A percentile compares a stretch with the other conserved stretches of the same genome.
Conservation (phyloP, 176 grass and related monocot genomes). For the Oryza rufipogon region DNA sequence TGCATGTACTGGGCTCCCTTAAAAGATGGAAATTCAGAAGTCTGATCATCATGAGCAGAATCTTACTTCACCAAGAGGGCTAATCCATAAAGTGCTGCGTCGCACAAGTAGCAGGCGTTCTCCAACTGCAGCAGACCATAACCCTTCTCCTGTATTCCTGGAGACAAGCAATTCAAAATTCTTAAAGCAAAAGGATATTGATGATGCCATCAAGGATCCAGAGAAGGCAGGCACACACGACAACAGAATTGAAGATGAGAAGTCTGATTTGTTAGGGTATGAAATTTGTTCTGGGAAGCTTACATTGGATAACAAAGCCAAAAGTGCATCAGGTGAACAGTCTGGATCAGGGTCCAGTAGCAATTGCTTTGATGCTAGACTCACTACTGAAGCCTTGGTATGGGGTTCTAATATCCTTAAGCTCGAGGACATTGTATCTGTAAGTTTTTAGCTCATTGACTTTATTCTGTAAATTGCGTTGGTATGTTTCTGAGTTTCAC, state of each 20-base stretch:
- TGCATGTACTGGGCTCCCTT: constrained; percentile 42
- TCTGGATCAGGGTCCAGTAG: constrained; percentile 52
- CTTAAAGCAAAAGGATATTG: constrained; percentile 56
- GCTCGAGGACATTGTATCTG: constrained; percentile 90
- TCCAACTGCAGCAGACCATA: constrained; percentile 61
- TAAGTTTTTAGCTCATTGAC: constrained; percentile 63
- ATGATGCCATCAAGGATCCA: constrained; percentile 45
- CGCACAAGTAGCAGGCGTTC: constrained; percentile 72
- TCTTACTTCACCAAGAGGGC: constrained; percentile 70
- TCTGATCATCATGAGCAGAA: constrained; percentile 74
- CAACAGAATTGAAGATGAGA: constrained; percentile 87
- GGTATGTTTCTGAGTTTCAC: constrained; percentile 26
- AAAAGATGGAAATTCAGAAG: constrained; percentile 73
- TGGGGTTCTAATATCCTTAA: constrained; percentile 84
- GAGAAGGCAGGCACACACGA: constrained; percentile 61
- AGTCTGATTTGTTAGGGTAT: constrained; percentile 87
- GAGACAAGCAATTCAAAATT: constrained; percentile 77
- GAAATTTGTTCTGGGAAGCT: constrained; percentile 92
- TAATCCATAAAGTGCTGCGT: constrained; percentile 71
- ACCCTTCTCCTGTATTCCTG: constrained; percentile 76
- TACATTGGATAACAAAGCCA: constrained; percentile 75
- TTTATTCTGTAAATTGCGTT: constrained; percentile 28
- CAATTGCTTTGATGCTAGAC: constrained; percentile 76
- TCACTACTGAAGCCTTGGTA: constrained; percentile 85
- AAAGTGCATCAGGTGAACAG: constrained; percentile 58